These are phyloP conservation scores for Gonium pectorale DNA, from an alignment of 139 green algal genomes.

Conservation along the genomic window DNA sequence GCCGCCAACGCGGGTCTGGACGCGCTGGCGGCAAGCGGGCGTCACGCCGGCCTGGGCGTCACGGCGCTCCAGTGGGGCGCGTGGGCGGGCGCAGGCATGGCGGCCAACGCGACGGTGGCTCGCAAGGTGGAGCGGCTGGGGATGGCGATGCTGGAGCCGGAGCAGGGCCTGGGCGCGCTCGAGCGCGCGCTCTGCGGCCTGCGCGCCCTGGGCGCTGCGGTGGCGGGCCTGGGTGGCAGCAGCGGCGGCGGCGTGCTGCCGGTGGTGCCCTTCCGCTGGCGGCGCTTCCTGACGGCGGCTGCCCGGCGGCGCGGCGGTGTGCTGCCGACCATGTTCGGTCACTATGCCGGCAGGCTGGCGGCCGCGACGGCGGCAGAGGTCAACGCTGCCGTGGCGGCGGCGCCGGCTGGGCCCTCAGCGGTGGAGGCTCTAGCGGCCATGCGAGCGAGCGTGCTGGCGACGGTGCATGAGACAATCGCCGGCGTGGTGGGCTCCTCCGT, in stretches of 20 bases:
- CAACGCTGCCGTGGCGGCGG: background rate
- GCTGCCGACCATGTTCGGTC: conserved; percentile 39
- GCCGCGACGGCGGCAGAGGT: background rate
- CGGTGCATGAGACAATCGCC: conserved; percentile 9
- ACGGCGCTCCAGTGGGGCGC: conserved; percentile 59
- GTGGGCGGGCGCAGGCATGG: conserved; percentile 68
- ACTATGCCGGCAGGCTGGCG: background rate
- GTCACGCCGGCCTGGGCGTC: background rate
- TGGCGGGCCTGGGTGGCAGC: background rate
- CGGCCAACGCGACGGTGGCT: conserved; percentile 6
- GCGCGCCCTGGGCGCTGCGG: background rate
- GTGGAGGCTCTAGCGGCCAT: background rate
- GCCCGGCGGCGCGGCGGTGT: background rate
- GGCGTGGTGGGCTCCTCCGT: conserved; percentile 58
- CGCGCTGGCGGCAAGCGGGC: conserved; percentile 20
- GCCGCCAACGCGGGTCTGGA: conserved; percentile 83
- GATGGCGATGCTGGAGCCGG: conserved; percentile 61
- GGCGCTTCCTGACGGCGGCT: background rate
- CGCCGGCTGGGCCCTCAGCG: background rate
- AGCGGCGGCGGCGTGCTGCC: conserved; percentile 16
- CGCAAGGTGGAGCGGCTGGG: conserved; percentile 62
- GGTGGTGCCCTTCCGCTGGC: conserved; percentile 59
- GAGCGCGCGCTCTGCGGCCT: conserved; percentile 18
- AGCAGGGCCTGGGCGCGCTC: conserved; percentile 60
- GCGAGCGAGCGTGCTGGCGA: background rate